Conservation (phyloP, 768 basidiomycete genomes). For the Hericium erinaceus region DNA sequence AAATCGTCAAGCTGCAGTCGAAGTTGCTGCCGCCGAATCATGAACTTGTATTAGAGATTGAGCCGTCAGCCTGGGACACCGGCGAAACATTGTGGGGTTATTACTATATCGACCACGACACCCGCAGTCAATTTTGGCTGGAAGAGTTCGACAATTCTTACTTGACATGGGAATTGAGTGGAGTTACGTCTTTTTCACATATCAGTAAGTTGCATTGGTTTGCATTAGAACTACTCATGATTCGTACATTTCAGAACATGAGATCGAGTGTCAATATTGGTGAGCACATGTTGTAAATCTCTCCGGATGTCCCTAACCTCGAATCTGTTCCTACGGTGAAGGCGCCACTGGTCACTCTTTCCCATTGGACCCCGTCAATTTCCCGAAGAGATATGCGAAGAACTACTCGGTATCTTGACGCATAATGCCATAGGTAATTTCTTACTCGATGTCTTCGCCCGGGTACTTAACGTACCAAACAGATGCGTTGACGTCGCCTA, state of each 20-base stretch:
- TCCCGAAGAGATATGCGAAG: background rate
- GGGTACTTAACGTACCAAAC: too few relatives aligned
- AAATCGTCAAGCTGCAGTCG: conserved; percentile 17
- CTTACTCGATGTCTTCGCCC: too few relatives aligned
- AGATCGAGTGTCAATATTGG: background rate
- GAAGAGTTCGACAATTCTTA: conserved; percentile 29
- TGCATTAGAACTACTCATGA: background rate
- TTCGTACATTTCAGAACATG: background rate
- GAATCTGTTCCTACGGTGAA: background rate
- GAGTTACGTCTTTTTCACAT: conserved; percentile 2
- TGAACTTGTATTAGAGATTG: conserved; percentile 33
- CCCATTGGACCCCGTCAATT: background rate
- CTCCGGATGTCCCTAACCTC: background rate
- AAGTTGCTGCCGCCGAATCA: background rate
- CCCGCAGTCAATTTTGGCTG: conserved; percentile 44
- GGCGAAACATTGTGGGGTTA: too few relatives aligned
- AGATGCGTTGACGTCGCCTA: too few relatives aligned
- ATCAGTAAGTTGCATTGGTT: background rate
- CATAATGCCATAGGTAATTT: too few relatives aligned
- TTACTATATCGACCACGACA: conserved; percentile 42
- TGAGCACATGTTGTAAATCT: background rate
- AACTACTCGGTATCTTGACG: too few relatives aligned
- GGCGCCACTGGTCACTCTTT: background rate
- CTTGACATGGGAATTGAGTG: conserved; percentile 20
- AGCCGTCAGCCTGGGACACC: too few relatives aligned